Base-by-base conservation (phyloP, 495 filamentous ascomycete genomes). In the Aspergillus leporis region DNA sequence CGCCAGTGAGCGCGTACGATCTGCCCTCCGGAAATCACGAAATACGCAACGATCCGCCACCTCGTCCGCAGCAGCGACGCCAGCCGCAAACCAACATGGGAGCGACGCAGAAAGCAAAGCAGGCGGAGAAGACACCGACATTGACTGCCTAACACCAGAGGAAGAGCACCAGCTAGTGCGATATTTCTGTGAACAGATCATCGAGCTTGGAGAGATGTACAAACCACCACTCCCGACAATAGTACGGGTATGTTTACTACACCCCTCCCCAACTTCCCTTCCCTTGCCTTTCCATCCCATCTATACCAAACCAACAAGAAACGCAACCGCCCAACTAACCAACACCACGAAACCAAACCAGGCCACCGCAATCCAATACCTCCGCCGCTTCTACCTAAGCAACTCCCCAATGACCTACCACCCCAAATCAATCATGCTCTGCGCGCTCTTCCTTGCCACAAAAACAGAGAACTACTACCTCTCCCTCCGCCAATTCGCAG, bases 371-470 rank as follows among this genome's bases (percentile, higher is more conserved):
- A 87, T 94, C 45, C 90, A 93, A 73, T 97, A 92, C 73, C 84
- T 98, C 46, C 87, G 89, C 53, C 89, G 94, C 55, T 97, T 98
- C 80, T 98, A 97, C 74, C 82, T 97, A 23, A 90, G 88, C 59
- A 96, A 96, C 73, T 94, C 90, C 36, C 85, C 90, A 56, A 93
- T 98, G 88, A 97, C 93, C 38, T 96, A 97, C 70, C 90, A 92
- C 60, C 93, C 92, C 0, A 88, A 89, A 61, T 84, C 86, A 55
- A 92, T 98, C 69, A 85, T 95, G 64, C 85, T 88, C 28, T 89
- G 91, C 36, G 88, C 91, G 40, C 82, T 98, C 59, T 97, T 93
- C 81, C 86, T 98, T 59, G 91, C 90, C 22, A 91, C 86, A 55
- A 98, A 98, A 73, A 91, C 90, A 3, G 95, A 98, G 66, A 89